Evolutionary conservation across 2,329 filamentous ascomycete genomes (phyloP), one percentile per base, ranked within the genome.

Genomic region (Elsinoe perseae): DNA sequence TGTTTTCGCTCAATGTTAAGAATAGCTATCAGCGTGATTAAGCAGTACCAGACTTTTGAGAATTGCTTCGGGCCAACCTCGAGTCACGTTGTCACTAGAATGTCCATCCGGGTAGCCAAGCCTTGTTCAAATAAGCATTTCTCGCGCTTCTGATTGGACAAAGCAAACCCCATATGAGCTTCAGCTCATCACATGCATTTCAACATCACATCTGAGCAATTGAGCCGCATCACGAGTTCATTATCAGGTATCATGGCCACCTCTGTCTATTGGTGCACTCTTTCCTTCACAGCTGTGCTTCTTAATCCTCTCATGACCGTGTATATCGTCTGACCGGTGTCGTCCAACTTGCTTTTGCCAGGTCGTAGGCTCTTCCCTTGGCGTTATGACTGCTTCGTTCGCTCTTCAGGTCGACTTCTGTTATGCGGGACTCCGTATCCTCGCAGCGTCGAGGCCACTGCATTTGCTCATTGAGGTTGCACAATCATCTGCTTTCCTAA

Each of bases 101-200:
- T 50, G 44, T 50, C 44, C 44, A 50, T 50, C 44, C 44, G 44
- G 44, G 44, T 50, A 50, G 25, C 25, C 44, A 50, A 50, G 44
- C 23, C 27, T 44, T 44, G 14, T 27, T 21, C 10, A 18, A 44
- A 25, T 23, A 44, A 44, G 40, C 40, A 23, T 21, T 44, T 44
- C 23, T 48, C 7, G 5, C 10, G 21, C 43, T 48, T n/a, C 43
- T 48, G 23, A 48, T 48, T 48, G 40, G 40, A 18, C 40, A 36
- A 14, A 14, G 6, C 16, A n/a, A 43, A 18, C 4, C 16, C 21
- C 3, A 8, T 43, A 25, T 43, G 10, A 20, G 21, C 40, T 20
- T 21, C 40, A 9, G 21, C 21, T 43, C 32, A 36, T 36, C 32
- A 36, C 32, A 36, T 36, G 32, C 32, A 36, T 9, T 36, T 14